A percentile compares a stretch with the other conserved stretches of the same genome.
These are phyloP conservation scores for Paracorniculantispora psalliotae DNA, from an alignment of 2,329 filamentous ascomycete species.

Conservation along the genomic window DNA sequence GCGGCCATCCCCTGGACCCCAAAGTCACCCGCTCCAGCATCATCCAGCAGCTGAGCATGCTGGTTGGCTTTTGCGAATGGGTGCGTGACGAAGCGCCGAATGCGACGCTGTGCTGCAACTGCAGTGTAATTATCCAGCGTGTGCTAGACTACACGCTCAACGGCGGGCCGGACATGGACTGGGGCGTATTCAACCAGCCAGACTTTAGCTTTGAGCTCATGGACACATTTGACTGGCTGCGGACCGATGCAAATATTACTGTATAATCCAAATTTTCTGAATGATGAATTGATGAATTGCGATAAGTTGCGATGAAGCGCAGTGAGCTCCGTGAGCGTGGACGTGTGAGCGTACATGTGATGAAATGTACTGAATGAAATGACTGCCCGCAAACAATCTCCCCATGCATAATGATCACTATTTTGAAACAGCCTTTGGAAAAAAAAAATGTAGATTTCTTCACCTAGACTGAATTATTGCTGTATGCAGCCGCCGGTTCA, in stretches of 20 bases:
- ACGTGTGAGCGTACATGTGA: no score
- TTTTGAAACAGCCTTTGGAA: no score
- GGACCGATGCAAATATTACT: neutral
- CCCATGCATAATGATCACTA: no score
- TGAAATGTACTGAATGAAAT: no score
- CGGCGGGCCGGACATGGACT: slow-evolving; percentile 33
- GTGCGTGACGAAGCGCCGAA: slow-evolving; percentile 44
- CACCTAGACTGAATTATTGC: no score
- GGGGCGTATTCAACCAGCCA: slow-evolving; percentile 14
- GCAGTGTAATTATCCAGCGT: slow-evolving; percentile 43
- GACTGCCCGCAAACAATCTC: no score
- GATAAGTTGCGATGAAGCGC: no score
- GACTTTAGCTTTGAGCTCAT: slow-evolving; percentile 38
- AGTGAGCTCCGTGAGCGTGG: no score
- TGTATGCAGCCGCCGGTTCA: no score
- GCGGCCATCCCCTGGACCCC: slow-evolving; percentile 27
- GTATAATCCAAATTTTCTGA: neutral
- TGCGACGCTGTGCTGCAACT: slow-evolving; percentile 41
- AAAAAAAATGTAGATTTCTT: no score
- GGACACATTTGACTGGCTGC: slow-evolving; percentile 37
- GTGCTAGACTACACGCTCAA: slow-evolving; percentile 48
- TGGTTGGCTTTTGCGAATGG: slow-evolving; percentile 49
- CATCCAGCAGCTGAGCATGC: slow-evolving; percentile 46
- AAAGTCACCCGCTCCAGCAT: slow-evolving; percentile 42
- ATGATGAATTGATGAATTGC: no score